A percentile compares a stretch with the other conserved stretches of the same genome.
Conservation (phyloP, 2,329 filamentous ascomycete species). For the Elsinoe fawcettii region DNA sequence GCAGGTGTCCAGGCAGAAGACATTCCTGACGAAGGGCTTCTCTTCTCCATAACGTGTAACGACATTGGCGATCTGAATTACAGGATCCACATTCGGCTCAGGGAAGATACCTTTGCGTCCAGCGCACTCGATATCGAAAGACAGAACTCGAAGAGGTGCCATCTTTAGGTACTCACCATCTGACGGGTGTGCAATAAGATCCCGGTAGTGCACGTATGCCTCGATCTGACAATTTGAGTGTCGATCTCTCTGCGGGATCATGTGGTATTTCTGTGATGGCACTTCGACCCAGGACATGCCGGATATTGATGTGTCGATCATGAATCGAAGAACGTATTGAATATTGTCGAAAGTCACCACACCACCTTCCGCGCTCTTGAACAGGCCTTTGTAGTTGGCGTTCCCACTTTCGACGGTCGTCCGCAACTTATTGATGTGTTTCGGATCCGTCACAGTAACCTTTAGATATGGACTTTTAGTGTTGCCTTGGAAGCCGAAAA, state of each 20-base stretch:
- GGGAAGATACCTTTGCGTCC: conserved; percentile 97
- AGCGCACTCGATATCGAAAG: conserved; percentile 98
- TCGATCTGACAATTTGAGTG: conserved; percentile 97
- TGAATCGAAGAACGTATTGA: conserved; percentile 89
- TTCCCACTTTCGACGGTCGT: conserved; percentile 64
- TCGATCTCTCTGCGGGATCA: conserved; percentile 57
- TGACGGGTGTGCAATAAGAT: conserved; percentile 78
- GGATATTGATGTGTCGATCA: conserved; percentile 88
- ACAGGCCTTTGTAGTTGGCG: conserved; percentile 86
- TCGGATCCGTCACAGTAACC: conserved; percentile 86
- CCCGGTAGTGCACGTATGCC: conserved; percentile 70
- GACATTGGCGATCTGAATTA: conserved; percentile 96
- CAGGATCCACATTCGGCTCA: conserved; percentile 81
- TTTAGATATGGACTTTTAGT: conserved; percentile 86
- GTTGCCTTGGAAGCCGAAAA: conserved; percentile 92
- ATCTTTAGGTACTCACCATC: conserved; percentile 97
- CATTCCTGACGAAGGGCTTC: conserved; percentile 92
- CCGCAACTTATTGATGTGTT: conserved; percentile 69
- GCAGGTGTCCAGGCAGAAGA: conserved; percentile 89
- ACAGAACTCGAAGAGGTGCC: conserved; percentile 84
- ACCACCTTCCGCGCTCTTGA: conserved; percentile 62
- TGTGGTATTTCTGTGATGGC: conserved; percentile 61
- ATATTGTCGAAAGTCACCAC: conserved; percentile 93
- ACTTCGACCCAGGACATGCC: conserved; percentile 98
- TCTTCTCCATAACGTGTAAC: conserved; percentile 91